Base-by-base conservation (phyloP, 306 rosid genomes). In the Cotoneaster glaucophyllus region DNA sequence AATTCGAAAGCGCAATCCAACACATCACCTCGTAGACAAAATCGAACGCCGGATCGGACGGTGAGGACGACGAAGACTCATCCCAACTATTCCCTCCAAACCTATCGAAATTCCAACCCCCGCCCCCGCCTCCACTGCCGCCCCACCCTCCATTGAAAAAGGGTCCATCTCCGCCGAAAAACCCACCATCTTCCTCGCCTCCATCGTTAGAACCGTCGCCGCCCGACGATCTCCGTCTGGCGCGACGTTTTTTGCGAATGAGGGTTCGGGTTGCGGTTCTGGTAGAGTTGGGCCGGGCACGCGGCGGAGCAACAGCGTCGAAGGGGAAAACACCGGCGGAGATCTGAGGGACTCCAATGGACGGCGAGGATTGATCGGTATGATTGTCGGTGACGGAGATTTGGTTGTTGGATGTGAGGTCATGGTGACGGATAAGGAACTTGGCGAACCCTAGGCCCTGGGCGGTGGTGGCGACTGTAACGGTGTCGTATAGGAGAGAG, bases 1-100 rank as follows among this genome's bases (percentile, higher is more conserved):
- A 94, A 76, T 90, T 92, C 74, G 92, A 88, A 0, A 94, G 90
- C 80, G 88, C 88, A 44, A 94, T 92, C 97, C 97, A 92, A 17
- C 88, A 89, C 26, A 94, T 75, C 80, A 90, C 96, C 84, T 90
- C 90, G 80, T 92, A 94, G 65, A 94, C 89, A 64, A 94, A 94
- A 84, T 92, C 89, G 29, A 90, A 85, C 4, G 97, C 96, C 18
- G 97, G 95, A 62, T 89, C 96, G 8, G 88, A 82, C 73, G 84
- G 56, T 6, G 97, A 91, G 4, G 84, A 80, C 4, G 95, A 81
- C 5, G 92, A 83, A 0, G 85, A 74, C 65, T 89, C 96, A 28
- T 92, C 96, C 93, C 93, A 90, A 82, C 59, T 76, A 59, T 82
- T 66, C 39, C 91, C 96, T 31, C 96, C 98, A 63, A 83, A 94